These are phyloP conservation scores for Exidia glandulosa DNA, from an alignment of 768 basidiomycete genomes.

Conservation along the genomic window DNA sequence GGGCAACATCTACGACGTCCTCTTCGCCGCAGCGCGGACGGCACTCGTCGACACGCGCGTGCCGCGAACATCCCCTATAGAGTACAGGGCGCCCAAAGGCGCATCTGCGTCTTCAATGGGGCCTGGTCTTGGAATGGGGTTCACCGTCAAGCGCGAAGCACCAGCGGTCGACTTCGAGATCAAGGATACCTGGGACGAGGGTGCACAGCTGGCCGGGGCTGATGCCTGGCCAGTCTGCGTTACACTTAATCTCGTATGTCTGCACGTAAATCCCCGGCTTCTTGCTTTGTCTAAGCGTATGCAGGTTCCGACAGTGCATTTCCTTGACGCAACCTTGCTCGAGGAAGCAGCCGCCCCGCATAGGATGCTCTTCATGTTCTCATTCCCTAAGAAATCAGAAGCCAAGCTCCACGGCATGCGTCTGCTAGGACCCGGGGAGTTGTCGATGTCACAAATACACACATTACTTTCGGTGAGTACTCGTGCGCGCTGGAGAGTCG, in stretches of 20 bases:
- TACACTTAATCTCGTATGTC: conserved; percentile 64
- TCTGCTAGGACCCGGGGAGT: conserved; percentile 50
- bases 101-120: conserved; percentile 11
- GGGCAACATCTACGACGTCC: conserved; percentile 65
- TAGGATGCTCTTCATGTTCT: conserved; percentile 51
- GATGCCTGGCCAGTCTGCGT: conserved; percentile 66
- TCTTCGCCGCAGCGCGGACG: conserved; percentile 69
- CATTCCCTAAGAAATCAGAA: conserved; percentile 32
- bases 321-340: conserved; percentile 59
- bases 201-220: conserved; percentile 49
- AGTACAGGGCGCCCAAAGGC: conserved; percentile 43
- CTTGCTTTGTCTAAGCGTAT: not conserved
- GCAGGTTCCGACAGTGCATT: conserved; percentile 49
- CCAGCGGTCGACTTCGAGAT: conserved; percentile 75
- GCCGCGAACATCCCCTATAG: conserved; percentile 58
- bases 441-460: conserved; percentile 36
- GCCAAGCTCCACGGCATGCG: conserved; percentile 51
- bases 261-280: not conserved
- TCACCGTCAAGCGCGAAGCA: conserved; percentile 49
- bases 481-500: not conserved
- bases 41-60: conserved; percentile 77
- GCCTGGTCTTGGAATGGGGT: conserved; percentile 13
- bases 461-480: conserved; percentile 42
- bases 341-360: conserved; percentile 63
- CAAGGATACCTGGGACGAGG: conserved; percentile 81